Base-by-base conservation (phyloP, 495 filamentous ascomycete species). In the Neurospora sp. region DNA sequence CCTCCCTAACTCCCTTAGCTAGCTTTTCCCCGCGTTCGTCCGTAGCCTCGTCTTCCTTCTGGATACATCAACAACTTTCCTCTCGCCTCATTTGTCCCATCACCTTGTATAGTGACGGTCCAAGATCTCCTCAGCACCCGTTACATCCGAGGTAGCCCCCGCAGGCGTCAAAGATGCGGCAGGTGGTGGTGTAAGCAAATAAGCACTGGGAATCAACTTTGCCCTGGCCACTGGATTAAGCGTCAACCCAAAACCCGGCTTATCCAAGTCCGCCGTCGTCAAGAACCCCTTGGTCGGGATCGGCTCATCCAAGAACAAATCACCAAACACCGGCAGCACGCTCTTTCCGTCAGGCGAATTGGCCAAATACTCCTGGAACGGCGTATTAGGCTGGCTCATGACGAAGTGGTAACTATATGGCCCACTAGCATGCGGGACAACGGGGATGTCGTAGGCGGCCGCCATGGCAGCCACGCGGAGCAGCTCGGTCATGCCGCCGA, bases 321-420 rank as follows among this genome's bases (percentile, higher is more conserved):
- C 92, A 35, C 94, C 94, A 82, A 97, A 97, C 14, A 97, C 94
- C 3, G 94, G 94, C 75, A 92, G 83, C 39, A 97, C 93, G 41
- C 88, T 92, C 85, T 94, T 92, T 39, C 94, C 94, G 75, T 97
- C 94, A 0, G 94, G 86, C 1, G 92, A 96, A 81, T 97, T 97
- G 76, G 94, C 93, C 11, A 97, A 88, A 76, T 97, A 97, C 82
- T 97, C 94, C 81, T 97, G 93, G 86, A 97, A 97, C 23, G 94
- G 94, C 46, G 91, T 91, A 83, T 97, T 97, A 23, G 91, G 88
- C 81, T 97, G 94, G 46, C 93, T 94, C 75, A 96, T 89, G 59
- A 97, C 94, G 76, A 94, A 97, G 84, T 97, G 94, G 84, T 97
- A 97, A 75, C 92, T 94, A 85, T 97, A 97, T 3, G 94, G 91